Conservation (phyloP, 257 asterid species). For the Solanum ossicruentum region DNA sequence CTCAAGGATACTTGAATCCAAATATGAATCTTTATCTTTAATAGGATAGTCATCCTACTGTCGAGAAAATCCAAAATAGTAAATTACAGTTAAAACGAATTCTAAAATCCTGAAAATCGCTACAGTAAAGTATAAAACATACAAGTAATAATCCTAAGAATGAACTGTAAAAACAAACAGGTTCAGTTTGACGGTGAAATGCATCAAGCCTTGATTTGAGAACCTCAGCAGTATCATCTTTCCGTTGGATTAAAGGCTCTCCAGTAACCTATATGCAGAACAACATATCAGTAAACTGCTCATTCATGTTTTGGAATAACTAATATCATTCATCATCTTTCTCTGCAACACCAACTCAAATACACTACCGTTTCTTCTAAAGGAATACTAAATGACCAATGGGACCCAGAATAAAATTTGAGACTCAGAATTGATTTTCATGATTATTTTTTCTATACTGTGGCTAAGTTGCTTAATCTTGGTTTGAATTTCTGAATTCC, state of each 20-base stretch:
- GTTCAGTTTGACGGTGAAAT: conserved; percentile 86
- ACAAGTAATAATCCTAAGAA: neutral
- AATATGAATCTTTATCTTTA: neutral
- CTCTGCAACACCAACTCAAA: neutral
- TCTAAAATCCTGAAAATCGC: no score
- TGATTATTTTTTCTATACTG: neutral
- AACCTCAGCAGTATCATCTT: conserved; percentile 88
- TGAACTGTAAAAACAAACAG: conserved; percentile 26
- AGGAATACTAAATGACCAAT: neutral
- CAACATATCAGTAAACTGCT: neutral
- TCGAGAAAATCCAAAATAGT: neutral
- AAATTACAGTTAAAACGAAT: no score
- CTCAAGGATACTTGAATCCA: neutral
- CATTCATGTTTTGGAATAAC: neutral
- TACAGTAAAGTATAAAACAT: neutral
- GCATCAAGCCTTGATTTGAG: conserved; percentile 92
- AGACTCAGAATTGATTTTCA: neutral
- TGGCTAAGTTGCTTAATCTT: neutral
- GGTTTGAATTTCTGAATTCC: neutral
- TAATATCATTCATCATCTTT: neutral
- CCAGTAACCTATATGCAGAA: conserved; percentile 34
- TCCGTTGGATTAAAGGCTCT: conserved; percentile 85
- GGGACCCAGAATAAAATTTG: neutral
- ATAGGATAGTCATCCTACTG: neutral
- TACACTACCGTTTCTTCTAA: neutral